Percentiles rank a stretch among this genome's conserved stretches.
These are phyloP conservation scores for Tardiomyces depauwii DNA, from an alignment of 1,139 yeast species.

Conservation along the genomic window DNA sequence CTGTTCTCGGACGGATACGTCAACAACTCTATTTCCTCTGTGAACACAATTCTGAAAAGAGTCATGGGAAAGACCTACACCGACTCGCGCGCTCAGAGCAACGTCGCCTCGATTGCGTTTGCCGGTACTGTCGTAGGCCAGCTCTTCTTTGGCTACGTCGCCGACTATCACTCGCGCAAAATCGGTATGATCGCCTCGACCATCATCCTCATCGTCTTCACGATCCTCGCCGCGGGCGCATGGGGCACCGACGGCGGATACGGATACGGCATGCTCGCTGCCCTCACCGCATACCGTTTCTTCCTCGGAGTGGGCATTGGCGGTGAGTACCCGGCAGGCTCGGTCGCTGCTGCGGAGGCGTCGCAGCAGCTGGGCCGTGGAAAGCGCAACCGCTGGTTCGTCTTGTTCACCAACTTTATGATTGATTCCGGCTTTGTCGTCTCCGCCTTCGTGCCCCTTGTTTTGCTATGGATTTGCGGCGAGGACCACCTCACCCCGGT, in stretches of 20 bases:
- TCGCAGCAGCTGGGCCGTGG: constrained; percentile 70
- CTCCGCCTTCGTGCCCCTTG: constrained; percentile 78
- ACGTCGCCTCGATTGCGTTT: constrained; percentile 80
- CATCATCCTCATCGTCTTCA: constrained; percentile 56
- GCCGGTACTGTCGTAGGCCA: constrained; percentile 90
- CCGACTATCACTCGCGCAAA: constrained; percentile 72
- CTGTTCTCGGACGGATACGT: constrained; percentile 86
- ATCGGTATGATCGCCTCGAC: constrained; percentile 73
- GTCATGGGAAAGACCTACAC: constrained; percentile 57
- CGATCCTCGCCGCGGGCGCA: constrained; percentile 70
- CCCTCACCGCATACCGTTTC: constrained; percentile 74
- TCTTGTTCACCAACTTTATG: constrained; percentile 81
- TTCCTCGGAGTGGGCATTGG: constrained; percentile 64
- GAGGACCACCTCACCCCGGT: constrained; percentile 61
- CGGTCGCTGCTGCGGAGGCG: constrained; percentile 91
- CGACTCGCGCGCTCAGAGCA: constrained; percentile 55
- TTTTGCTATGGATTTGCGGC: constrained; percentile 72
- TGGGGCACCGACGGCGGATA: constrained; percentile 82
- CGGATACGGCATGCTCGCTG: constrained; percentile 40
- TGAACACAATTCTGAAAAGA: constrained; percentile 50
- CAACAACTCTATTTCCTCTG: constrained; percentile 72
- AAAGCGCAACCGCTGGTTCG: constrained; percentile 76
- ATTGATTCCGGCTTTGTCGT: constrained; percentile 83
- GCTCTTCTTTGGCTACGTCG: constrained; percentile 62
- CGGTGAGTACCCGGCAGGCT: constrained; percentile 92